Conservation (phyloP, 768 basidiomycete species). For the Mycena vulgaris region DNA sequence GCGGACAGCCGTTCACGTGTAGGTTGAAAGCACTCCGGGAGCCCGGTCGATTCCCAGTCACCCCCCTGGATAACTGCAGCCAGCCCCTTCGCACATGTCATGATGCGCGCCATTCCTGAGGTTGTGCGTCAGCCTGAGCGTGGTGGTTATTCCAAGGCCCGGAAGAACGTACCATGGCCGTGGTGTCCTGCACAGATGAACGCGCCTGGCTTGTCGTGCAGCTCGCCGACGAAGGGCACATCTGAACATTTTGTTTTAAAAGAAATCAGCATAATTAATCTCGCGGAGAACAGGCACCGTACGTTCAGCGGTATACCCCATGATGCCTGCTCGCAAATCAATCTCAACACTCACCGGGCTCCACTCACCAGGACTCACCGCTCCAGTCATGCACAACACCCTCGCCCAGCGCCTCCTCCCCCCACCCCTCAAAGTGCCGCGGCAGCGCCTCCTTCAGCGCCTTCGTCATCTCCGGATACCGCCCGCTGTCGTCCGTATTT, state of each 20-base stretch:
- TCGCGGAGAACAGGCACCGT: background rate
- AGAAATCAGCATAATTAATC: background rate
- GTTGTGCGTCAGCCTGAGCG: background rate
- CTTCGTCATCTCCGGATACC: slow-evolving; percentile 40
- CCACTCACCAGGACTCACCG: background rate
- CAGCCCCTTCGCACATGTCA: slow-evolving; percentile 42
- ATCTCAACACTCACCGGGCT: background rate
- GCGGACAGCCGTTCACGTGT: slow-evolving; percentile 39
- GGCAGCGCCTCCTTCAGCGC: slow-evolving; percentile 39
- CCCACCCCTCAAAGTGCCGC: slow-evolving; percentile 45
- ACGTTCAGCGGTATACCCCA: slow-evolving; percentile 39
- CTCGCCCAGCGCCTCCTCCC: slow-evolving; percentile 37
- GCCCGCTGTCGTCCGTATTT: slow-evolving; percentile 40
- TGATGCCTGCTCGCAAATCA: slow-evolving; percentile 40
- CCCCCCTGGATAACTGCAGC: slow-evolving; percentile 43
- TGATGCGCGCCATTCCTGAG: slow-evolving; percentile 37
- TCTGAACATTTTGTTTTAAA: background rate
- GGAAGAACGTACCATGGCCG: slow-evolving; percentile 41
- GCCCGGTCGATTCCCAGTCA: slow-evolving; percentile 41
- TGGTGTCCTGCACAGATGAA: slow-evolving; percentile 46
- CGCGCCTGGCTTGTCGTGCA: slow-evolving; percentile 45
- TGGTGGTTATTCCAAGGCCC: background rate
- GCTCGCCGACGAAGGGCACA: slow-evolving; percentile 44
- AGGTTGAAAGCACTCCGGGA: slow-evolving; percentile 49
- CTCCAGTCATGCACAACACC: slow-evolving; percentile 36